These are phyloP conservation scores for Fusarium sp. DNA, from an alignment of 2,329 filamentous ascomycete species.

Conservation along the genomic window DNA sequence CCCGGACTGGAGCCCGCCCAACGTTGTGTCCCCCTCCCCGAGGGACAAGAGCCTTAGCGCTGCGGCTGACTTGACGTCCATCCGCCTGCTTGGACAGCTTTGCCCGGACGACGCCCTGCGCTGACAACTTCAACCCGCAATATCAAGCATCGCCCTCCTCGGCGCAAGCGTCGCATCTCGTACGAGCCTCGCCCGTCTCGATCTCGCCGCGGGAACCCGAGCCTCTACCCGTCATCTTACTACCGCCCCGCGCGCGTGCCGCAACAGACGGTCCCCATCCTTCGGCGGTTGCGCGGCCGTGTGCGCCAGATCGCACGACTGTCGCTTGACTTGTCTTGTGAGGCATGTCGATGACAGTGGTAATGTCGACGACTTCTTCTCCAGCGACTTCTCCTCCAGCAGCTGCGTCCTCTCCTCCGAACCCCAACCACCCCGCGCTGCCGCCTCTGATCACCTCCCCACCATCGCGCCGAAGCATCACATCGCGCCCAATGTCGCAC, in stretches of 20 bases:
- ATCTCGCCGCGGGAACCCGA: constrained; percentile 25
- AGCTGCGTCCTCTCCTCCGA: constrained; percentile 57
- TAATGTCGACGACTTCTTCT: constrained; percentile 69
- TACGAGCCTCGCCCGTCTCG: constrained; percentile 14
- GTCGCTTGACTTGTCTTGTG: constrained; percentile 40
- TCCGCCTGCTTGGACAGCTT: constrained; percentile 30
- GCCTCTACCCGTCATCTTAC: constrained; percentile 31
- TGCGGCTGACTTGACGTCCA: constrained; percentile 44
- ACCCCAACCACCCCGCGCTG: constrained; percentile 66
- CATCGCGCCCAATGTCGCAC: constrained; percentile 77
- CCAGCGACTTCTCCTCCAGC: constrained; percentile 65
- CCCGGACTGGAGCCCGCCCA: constrained; percentile 37
- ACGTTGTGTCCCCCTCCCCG: background rate
- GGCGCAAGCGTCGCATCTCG: constrained; percentile 26
- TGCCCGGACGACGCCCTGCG: constrained; percentile 19
- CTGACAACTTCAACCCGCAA: constrained; percentile 25
- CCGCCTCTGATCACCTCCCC: constrained; percentile 70
- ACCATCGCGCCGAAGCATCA: constrained; percentile 67
- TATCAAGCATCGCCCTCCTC: constrained; percentile 12
- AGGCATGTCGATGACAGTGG: constrained; percentile 58
- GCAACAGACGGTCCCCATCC: constrained; percentile 26
- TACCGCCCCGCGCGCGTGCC: constrained; percentile 36
- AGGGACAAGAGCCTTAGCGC: constrained; percentile 36
- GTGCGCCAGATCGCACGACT: constrained; percentile 47
- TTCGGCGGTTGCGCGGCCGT: constrained; percentile 45